Conservation (phyloP, 208 protist species). For the Crithidia mellificae region DNA sequence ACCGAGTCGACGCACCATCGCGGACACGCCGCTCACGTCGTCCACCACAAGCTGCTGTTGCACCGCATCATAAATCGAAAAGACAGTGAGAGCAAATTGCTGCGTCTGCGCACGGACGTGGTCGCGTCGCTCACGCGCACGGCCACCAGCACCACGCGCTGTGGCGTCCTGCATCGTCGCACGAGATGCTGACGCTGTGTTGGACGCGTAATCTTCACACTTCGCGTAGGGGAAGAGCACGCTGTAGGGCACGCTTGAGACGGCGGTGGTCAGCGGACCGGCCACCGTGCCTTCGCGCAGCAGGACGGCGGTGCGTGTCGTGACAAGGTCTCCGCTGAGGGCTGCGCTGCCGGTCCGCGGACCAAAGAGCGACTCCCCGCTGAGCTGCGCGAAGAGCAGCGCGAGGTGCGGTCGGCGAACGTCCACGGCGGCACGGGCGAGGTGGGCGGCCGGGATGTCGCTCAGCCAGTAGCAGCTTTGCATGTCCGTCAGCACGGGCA, state of each 20-base stretch:
- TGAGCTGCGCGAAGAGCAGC: conserved; percentile 56
- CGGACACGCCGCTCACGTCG: conserved; percentile 26
- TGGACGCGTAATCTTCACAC: conserved; percentile 6
- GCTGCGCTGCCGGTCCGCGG: conserved; percentile 41
- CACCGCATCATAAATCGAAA: conserved; percentile 22
- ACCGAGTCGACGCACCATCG: conserved; percentile 9
- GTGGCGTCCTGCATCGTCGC: background rate
- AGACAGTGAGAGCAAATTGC: conserved; percentile 15
- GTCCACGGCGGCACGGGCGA: conserved; percentile 47
- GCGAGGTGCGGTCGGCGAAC: conserved; percentile 52
- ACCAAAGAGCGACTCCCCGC: conserved; percentile 61
- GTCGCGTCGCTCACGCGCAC: conserved; percentile 28
- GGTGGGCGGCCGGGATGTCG: conserved; percentile 51
- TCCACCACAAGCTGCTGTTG: conserved; percentile 27
- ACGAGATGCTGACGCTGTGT: background rate
- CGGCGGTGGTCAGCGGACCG: background rate
- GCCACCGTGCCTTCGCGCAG: conserved; percentile 6
- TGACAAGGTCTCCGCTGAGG: conserved; percentile 12
- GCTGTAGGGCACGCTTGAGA: conserved; percentile 37
- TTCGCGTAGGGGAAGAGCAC: conserved; percentile 53
- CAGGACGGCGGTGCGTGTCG: conserved; percentile 21
- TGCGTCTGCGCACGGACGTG: conserved; percentile 17
- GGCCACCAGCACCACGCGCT: conserved; percentile 7
- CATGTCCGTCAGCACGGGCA: conserved; percentile 51
- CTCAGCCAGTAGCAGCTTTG: conserved; percentile 59